phyloP scores from a whole-genome alignment of 257 asterid species.

The Pogostemon cablin region DNA sequence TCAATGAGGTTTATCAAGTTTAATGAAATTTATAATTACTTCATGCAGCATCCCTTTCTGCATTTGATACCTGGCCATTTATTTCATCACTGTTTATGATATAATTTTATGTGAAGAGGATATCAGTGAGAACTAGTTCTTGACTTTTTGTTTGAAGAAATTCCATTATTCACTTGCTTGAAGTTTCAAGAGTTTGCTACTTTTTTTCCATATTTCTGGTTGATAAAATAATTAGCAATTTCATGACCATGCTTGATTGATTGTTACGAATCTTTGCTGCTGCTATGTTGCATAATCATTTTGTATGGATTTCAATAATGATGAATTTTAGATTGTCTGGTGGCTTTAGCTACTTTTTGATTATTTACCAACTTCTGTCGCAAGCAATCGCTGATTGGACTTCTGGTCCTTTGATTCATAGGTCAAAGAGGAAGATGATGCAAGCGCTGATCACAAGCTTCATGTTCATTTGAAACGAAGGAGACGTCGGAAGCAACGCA shows the following conservation, averaged over 20 bases:
- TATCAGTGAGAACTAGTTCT: not conserved
- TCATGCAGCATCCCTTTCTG: not conserved
- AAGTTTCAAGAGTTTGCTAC: not conserved
- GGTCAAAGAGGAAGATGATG: slow-evolving; percentile 99
- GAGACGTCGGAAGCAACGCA: slow-evolving; percentile 57
- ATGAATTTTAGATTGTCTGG: slow-evolving; percentile 11
- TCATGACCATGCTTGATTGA: not conserved
- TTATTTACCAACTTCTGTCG: slow-evolving; percentile 2
- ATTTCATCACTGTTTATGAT: not conserved
- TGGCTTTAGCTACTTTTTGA: not conserved
- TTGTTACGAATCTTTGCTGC: slow-evolving; percentile 14
- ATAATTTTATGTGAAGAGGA: slow-evolving; percentile 4
- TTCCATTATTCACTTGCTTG: slow-evolving; percentile 1
- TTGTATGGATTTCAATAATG: slow-evolving; percentile 12
- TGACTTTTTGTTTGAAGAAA: slow-evolving; percentile 2
- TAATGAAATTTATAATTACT: not conserved
- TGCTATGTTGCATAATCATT: not conserved
- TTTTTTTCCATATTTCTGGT: slow-evolving; percentile 1
- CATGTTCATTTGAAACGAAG: slow-evolving; percentile 65
- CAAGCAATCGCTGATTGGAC: slow-evolving; percentile 14
- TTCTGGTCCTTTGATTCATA: slow-evolving; percentile 30
- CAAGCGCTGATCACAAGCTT: slow-evolving; percentile 66
- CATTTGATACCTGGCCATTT: not conserved
- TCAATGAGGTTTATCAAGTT: not conserved
- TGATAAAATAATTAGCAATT: not conserved